Base-by-base conservation (phyloP, 805 yeast species). In the Vanderwaltozyma verrucispora region DNA sequence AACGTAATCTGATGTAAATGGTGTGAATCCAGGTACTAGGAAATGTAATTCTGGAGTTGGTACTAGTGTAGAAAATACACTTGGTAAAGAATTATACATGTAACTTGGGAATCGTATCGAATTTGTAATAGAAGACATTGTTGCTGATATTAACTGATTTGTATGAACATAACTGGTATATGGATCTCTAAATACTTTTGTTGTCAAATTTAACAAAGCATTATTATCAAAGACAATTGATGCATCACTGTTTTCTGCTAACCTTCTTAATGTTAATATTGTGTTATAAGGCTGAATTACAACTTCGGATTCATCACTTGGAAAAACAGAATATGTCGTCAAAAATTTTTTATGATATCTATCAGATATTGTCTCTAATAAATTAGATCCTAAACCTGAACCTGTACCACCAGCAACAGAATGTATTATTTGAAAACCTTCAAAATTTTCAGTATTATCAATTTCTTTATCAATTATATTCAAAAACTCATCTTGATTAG, bases 341-440 rank as follows among this genome's bases (percentile, higher is more conserved):
- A 84, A 65, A 35, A 92, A 61, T 52, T 87, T 89, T 57, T 88
- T 88, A 36, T 81, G 76, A 55, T 77, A 89, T 38, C 86, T 65
- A 56, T 92, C 98, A 39, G 76, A 74, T 39, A 94, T 59, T 13
- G 76, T 65, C 56, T 92, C 96, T 28, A 92, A 60, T 31, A 92
- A 48, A 39, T 73, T 72, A 0, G 95, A 83, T 1, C 98, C 98
- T 27, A 87, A 74, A 3, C 99, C 98, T 0, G 96, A 83, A 0
- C 99, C 99, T 0, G 98, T 92, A 28, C 99, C 99, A 27, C 99
- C 99, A 0, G 96, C 97, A 4, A 92, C 94, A 4, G 96, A 82
- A 60, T 92, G 98, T 36, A 88, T 59, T 46, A 92, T 63, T 65
- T 87, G 95, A 58, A 92, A 92, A 5, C 94, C 94, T 46, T 88